Conservation (phyloP, 805 yeast genomes). For the Lipomyces kockii region DNA sequence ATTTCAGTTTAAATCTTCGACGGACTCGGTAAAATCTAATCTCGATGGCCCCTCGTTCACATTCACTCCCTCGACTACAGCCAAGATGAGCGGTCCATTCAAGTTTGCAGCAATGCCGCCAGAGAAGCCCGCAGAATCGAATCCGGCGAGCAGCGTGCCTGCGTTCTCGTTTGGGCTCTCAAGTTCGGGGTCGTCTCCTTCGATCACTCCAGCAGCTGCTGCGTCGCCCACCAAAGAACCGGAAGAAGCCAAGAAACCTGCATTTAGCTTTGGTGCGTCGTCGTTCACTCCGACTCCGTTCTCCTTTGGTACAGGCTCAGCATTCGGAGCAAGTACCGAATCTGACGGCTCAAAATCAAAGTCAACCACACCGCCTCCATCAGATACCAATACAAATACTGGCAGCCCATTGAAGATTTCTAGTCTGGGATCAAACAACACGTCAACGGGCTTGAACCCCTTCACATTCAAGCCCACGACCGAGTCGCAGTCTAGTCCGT, state of each 20-base stretch:
- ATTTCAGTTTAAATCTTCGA: constrained; percentile 8
- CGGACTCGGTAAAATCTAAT: not conserved
- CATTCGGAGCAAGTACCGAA: not conserved
- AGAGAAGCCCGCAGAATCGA: not conserved
- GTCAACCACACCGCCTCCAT: constrained; percentile 22
- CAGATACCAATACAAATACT: constrained; percentile 2
- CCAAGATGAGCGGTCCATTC: constrained; percentile 12
- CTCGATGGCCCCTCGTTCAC: constrained; percentile 22
- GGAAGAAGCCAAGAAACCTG: constrained; percentile 3
- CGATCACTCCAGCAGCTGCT: not conserved
- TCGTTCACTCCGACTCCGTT: not conserved
- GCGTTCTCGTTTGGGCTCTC: constrained; percentile 10
- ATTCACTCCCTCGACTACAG: not conserved
- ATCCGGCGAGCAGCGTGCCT: not conserved
- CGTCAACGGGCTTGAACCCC: constrained; percentile 8
- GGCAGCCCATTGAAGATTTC: constrained; percentile 29
- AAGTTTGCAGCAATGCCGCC: constrained; percentile 8
- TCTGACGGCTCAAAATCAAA: not conserved
- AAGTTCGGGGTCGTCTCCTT: not conserved
- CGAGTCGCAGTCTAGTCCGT: constrained; percentile 12
- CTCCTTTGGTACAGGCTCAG: constrained; percentile 6
- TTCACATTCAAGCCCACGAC: not conserved
- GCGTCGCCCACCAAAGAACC: constrained; percentile 1
- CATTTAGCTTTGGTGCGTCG: constrained; percentile 10
- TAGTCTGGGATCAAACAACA: constrained; percentile 15